These are phyloP conservation scores for Toxicodendron radicans DNA, from an alignment of 345 rosid genomes.

Conservation along the genomic window DNA sequence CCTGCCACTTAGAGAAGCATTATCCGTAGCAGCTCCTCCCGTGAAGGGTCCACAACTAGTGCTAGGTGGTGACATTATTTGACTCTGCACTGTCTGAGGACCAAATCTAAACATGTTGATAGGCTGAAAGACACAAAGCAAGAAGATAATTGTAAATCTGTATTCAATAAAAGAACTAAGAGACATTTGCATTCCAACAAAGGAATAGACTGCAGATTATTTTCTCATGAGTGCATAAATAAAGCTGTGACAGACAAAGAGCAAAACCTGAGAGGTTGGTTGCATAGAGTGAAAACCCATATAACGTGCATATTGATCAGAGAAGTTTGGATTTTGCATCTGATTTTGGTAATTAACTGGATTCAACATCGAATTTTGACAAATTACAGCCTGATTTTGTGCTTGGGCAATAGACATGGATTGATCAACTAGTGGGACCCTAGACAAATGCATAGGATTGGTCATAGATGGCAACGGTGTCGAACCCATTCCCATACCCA, in stretches of 20 bases:
- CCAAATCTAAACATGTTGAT: conserved; percentile 50
- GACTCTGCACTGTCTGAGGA: conserved; percentile 38
- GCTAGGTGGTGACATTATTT: conserved; percentile 28
- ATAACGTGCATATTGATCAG: conserved; percentile 48
- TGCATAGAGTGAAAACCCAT: conserved; percentile 55
- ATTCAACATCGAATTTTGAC: conserved; percentile 43
- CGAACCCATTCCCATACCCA: conserved; percentile 53
- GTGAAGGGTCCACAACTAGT: conserved; percentile 15
- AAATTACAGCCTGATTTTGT: conserved; percentile 39
- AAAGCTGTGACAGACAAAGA: background rate
- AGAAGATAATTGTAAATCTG: background rate
- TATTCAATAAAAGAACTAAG: background rate
- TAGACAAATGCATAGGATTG: conserved; percentile 41
- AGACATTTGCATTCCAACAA: background rate
- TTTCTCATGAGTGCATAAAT: conserved; percentile 13
- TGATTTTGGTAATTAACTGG: conserved; percentile 41
- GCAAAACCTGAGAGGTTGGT: conserved; percentile 48
- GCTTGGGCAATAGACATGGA: conserved; percentile 36
- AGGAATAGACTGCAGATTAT: background rate
- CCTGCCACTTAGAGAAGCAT: conserved; percentile 34
- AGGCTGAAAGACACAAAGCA: conserved; percentile 38
- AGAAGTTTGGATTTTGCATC: conserved; percentile 36
- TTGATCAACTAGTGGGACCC: conserved; percentile 48
- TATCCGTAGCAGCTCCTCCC: conserved; percentile 33
- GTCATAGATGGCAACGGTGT: conserved; percentile 34